phyloP scores from a whole-genome alignment of 83 land plant genomes.

The Larix sibirica region DNA sequence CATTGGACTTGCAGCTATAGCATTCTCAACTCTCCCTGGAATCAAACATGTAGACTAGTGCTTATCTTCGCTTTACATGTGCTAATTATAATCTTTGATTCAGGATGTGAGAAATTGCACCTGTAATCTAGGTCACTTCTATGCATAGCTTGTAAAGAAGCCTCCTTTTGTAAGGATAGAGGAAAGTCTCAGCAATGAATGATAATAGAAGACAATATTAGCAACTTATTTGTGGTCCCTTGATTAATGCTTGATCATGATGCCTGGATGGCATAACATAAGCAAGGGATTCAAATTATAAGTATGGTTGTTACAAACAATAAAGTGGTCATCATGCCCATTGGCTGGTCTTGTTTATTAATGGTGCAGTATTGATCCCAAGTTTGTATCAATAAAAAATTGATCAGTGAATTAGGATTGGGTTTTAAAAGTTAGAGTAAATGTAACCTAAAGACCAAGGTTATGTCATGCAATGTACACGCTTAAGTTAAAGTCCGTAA shows the following conservation, averaged over 20 bases:
- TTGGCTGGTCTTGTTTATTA: not conserved
- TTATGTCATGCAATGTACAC: not conserved
- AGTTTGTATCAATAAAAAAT: not conserved
- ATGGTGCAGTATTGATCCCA: not conserved
- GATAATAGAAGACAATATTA: not conserved
- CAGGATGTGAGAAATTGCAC: not conserved
- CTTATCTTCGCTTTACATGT: not conserved
- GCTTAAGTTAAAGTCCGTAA: not conserved
- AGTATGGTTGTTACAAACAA: not conserved
- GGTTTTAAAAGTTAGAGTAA: no score
- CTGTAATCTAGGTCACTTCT: not conserved
- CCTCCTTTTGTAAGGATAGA: not conserved
- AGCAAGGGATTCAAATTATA: conserved; percentile 1
- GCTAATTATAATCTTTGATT: not conserved
- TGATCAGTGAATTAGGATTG: not conserved
- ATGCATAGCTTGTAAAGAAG: not conserved
- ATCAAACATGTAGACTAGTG: not conserved
- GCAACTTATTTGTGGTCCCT: not conserved
- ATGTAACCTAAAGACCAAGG: not conserved
- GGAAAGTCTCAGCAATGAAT: conserved; percentile 2
- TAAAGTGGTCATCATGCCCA: not conserved
- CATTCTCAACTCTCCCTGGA: not conserved
- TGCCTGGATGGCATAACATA: not conserved
- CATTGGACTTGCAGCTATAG: not conserved
- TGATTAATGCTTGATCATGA: not conserved